Evolutionary conservation across 768 basidiomycete species (phyloP).

Genomic region (Crucibulum laeve): DNA sequence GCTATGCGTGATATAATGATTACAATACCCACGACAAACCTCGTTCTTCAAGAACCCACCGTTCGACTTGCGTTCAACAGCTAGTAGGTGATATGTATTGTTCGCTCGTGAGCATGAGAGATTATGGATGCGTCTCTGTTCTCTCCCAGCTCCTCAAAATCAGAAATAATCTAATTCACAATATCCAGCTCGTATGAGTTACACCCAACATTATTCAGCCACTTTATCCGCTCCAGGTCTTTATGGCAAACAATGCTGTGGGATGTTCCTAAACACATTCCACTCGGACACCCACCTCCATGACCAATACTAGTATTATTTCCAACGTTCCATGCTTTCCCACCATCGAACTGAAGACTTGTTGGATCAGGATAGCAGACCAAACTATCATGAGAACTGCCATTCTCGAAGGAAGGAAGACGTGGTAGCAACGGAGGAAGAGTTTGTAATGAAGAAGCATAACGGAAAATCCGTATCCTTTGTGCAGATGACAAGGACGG

Average conservation of each 20-base stretch:
- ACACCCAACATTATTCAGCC: constrained; percentile 45
- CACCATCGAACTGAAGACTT: background rate
- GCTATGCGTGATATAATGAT: too few species aligned
- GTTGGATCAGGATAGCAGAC: background rate
- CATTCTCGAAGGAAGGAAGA: constrained; percentile 1
- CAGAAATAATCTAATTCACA: background rate
- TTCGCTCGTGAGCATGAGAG: too few species aligned
- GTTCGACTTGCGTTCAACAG: too few species aligned
- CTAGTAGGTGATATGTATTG: too few species aligned
- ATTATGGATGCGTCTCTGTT: too few species aligned
- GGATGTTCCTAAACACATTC: constrained; percentile 32
- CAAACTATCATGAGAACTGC: background rate
- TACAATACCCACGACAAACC: too few species aligned
- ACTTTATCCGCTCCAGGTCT: constrained; percentile 38
- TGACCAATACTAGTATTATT: background rate
- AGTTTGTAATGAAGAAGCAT: constrained; percentile 41
- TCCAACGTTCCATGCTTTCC: background rate
- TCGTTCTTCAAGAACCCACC: too few species aligned
- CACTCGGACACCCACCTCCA: constrained; percentile 8
- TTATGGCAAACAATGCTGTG: constrained; percentile 34
- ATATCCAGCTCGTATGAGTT: constrained; percentile 32
- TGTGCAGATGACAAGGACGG: constrained; percentile 54
- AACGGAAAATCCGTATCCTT: constrained; percentile 46
- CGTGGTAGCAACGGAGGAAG: constrained; percentile 30
- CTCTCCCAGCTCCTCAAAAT: too few species aligned